Conservation (phyloP, 2,329 filamentous ascomycete genomes). For the Hypocrella siamensis region DNA sequence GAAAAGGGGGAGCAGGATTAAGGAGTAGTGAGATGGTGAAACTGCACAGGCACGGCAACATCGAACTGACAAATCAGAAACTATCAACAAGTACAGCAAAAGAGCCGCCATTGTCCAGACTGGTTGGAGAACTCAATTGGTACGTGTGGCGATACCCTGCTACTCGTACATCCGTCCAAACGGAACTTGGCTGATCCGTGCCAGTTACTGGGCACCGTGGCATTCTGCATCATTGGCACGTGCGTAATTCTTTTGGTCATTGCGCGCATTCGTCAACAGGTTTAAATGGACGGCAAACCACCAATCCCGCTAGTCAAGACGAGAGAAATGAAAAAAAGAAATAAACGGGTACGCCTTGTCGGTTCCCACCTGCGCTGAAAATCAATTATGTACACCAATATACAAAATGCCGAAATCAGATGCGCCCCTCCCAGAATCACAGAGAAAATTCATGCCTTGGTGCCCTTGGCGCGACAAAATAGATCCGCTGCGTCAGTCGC, state of each 20-base stretch:
- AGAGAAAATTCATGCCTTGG: conserved; percentile 11
- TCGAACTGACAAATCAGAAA: conserved; percentile 25
- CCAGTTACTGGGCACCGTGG: conserved; percentile 48
- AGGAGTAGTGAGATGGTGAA: too few relatives aligned
- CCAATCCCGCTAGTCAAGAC: too few relatives aligned
- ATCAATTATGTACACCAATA: too few relatives aligned
- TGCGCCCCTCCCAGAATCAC: conserved; percentile 1
- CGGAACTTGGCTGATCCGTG: too few relatives aligned
- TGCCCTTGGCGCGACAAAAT: conserved; percentile 45
- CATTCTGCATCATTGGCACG: conserved; percentile 46
- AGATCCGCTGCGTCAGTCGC: conserved; percentile 35
- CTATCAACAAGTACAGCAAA: conserved; percentile 64
- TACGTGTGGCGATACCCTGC: conserved; percentile 30
- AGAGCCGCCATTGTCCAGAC: conserved; percentile 76
- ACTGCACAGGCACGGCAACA: neutral
- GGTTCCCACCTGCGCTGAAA: too few relatives aligned
- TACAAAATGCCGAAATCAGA: neutral
- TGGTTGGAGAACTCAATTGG: conserved; percentile 81
- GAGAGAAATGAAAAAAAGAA: too few relatives aligned
- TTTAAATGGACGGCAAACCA: too few relatives aligned
- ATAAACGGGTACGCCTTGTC: too few relatives aligned
- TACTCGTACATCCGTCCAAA: too few relatives aligned
- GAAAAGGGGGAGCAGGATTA: too few relatives aligned
- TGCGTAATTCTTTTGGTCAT: conserved; percentile 47
- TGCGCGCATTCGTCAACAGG: conserved; percentile 10